These are phyloP conservation scores for Rosa persica DNA, from an alignment of 306 rosid genomes.

Conservation along the genomic window DNA sequence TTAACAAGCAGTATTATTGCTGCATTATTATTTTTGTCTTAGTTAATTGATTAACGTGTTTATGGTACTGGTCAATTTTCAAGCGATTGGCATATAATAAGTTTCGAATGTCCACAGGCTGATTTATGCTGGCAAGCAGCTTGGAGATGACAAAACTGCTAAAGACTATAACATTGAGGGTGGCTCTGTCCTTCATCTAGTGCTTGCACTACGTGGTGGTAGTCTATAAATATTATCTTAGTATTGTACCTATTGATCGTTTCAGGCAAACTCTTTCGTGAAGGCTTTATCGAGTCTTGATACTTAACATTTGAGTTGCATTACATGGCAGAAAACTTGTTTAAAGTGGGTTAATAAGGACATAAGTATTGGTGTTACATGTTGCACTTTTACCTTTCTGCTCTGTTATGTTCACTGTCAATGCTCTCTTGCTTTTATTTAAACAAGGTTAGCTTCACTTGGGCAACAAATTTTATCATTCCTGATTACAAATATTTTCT, in stretches of 20 bases:
- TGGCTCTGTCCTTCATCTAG: conserved; percentile 96
- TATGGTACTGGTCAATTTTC: not conserved
- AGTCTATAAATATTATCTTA: conserved; percentile 19
- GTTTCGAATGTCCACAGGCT: conserved; percentile 57
- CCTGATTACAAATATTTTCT: not conserved
- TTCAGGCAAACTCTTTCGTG: not conserved
- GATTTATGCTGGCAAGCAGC: conserved; percentile 97
- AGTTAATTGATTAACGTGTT: not conserved
- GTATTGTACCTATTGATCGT: not conserved
- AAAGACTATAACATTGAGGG: conserved; percentile 98
- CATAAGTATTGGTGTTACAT: not conserved
- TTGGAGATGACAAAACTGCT: conserved; percentile 96
- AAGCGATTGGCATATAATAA: not conserved
- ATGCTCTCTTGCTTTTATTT: not conserved
- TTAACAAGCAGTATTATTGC: not conserved
- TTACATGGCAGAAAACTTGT: conserved; percentile 3
- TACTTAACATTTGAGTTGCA: conserved; percentile 14
- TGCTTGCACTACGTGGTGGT: conserved; percentile 94
- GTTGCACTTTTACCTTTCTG: too few species aligned
- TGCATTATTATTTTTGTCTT: not conserved
- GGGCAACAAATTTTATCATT: not conserved
- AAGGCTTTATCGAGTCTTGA: not conserved
- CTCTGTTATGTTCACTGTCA: not conserved
- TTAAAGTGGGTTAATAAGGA: not conserved
- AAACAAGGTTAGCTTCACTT: not conserved